These are phyloP conservation scores for Gonapodya sp. DNA, from an alignment of 192 early-diverging fungal species.

Conservation along the genomic window DNA sequence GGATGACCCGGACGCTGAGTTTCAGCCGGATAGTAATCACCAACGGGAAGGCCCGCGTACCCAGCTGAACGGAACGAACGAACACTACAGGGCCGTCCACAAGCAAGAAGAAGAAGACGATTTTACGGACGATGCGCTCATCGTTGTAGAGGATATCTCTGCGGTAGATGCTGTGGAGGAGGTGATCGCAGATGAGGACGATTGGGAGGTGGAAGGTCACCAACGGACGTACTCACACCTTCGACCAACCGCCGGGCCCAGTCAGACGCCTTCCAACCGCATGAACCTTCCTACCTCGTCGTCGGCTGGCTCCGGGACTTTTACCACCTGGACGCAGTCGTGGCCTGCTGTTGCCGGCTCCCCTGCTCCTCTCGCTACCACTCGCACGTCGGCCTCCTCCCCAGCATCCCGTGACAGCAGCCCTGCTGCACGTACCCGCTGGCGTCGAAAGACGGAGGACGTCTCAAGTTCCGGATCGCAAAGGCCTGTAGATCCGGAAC, in stretches of 20 bases:
- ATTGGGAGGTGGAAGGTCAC: neutral
- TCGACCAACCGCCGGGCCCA: neutral
- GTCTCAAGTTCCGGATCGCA: neutral
- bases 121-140: neutral
- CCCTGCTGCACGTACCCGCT: neutral
- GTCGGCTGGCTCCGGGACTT: neutral
- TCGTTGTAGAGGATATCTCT: neutral
- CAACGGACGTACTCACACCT: neutral
- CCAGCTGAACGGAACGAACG: no score
- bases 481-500: neutral
- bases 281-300: neutral
- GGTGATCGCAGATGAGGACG: neutral
- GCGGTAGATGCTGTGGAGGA: neutral
- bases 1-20: neutral
- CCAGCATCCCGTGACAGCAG: neutral
- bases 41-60: no score
- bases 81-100: no score
- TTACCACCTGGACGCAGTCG: neutral
- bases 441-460: neutral
- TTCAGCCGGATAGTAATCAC: neutral
- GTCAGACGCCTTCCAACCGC: neutral
- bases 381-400: neutral
- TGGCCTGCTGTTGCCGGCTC: neutral
- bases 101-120: no score
- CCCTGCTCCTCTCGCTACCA: neutral